phyloP scores from a whole-genome alignment of 768 basidiomycete genomes.

The Boletus reticuloceps region DNA sequence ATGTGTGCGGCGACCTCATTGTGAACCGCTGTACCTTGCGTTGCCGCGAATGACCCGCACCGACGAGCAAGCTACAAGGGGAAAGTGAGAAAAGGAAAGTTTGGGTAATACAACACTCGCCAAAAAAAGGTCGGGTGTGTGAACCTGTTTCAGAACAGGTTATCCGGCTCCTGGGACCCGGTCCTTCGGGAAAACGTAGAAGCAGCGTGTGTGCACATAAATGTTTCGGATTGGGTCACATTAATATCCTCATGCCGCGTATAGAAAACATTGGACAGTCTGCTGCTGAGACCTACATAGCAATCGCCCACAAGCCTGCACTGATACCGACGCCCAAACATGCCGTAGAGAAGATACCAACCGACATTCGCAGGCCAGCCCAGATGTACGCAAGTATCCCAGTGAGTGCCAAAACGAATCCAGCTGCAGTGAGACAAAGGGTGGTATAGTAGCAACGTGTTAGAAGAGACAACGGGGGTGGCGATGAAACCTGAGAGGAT shows the following conservation, averaged over 20 bases:
- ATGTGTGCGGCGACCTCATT: not conserved
- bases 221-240: not conserved
- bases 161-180: not conserved
- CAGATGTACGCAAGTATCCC: conserved; percentile 29
- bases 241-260: not conserved
- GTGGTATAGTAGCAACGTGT: conserved; percentile 26
- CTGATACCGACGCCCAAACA: conserved; percentile 23
- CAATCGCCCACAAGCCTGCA: conserved; percentile 26
- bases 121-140: not conserved
- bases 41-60: not conserved
- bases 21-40: not conserved
- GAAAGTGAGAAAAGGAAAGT: conserved; percentile 5
- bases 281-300: conserved; percentile 5
- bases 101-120: conserved; percentile 9
- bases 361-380: conserved; percentile 19
- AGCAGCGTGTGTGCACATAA: not conserved
- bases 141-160: not conserved
- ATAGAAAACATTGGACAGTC: not conserved
- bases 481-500: not conserved
- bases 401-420: conserved; percentile 24
- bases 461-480: conserved; percentile 20
- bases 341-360: conserved; percentile 28
- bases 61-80: not conserved
- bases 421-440: conserved; percentile 20
- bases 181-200: no score